phyloP scores from a whole-genome alignment of 1,139 yeast species.

The Yamadazyma aaseri region DNA sequence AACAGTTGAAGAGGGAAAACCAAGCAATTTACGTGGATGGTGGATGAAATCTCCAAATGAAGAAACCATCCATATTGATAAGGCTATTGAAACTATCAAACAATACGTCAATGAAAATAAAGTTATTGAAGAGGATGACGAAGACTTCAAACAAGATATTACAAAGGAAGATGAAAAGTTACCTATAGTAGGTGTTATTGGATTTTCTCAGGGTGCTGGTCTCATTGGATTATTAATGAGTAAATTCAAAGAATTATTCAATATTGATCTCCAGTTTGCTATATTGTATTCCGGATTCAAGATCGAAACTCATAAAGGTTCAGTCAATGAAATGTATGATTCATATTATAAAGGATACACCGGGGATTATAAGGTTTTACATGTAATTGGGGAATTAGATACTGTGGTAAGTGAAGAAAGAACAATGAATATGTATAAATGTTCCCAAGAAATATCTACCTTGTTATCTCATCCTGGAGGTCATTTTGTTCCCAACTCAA shows the following conservation, averaged over 20 bases:
- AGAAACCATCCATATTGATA: slow-evolving; percentile 25
- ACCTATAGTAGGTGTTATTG: slow-evolving; percentile 42
- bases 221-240: slow-evolving; percentile 48
- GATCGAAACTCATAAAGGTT: slow-evolving; percentile 46
- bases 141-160: slow-evolving; percentile 22
- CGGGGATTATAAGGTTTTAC: slow-evolving; percentile 48
- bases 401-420: slow-evolving; percentile 83
- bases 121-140: slow-evolving; percentile 33
- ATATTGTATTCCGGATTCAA: slow-evolving; percentile 78
- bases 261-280: slow-evolving; percentile 53
- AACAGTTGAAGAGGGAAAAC: slow-evolving; percentile 24
- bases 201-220: slow-evolving; percentile 49
- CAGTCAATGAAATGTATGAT: slow-evolving; percentile 26
- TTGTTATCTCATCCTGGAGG: slow-evolving; percentile 78
- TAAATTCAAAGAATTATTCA: slow-evolving; percentile 29
- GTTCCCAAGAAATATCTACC: slow-evolving; percentile 45
- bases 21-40: slow-evolving; percentile 34
- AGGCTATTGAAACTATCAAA: slow-evolving; percentile 29
- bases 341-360: slow-evolving; percentile 32
- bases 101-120: slow-evolving; percentile 31
- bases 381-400: slow-evolving; percentile 83
- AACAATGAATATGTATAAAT: slow-evolving; percentile 55
- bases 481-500: slow-evolving; percentile 79
- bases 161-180: slow-evolving; percentile 24
- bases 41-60: slow-evolving; percentile 29